Percentiles rank a stretch among this genome's conserved stretches.
These are phyloP conservation scores for Starmera pachycereana DNA, from an alignment of 805 yeast genomes.

Conservation along the genomic window DNA sequence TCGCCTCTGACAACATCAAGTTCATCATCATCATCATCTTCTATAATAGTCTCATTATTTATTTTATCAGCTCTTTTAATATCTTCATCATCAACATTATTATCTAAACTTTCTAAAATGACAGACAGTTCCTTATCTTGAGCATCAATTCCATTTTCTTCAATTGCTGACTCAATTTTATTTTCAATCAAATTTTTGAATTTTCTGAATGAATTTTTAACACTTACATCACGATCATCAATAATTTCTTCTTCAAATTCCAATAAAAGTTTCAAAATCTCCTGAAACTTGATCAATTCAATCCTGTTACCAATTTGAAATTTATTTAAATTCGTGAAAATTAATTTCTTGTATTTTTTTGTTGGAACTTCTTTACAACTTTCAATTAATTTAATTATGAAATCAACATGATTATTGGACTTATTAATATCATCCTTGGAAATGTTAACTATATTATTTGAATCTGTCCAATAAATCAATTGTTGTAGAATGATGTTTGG, in stretches of 20 bases:
- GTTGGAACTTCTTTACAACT: constrained; percentile 36
- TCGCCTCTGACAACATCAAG: not conserved
- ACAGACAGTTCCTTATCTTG: constrained; percentile 17
- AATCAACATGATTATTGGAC: constrained; percentile 45
- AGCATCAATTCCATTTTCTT: constrained; percentile 9
- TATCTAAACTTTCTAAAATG: constrained; percentile 15
- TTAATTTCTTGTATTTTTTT: constrained; percentile 42
- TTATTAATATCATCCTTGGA: constrained; percentile 28
- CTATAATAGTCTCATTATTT: constrained; percentile 10
- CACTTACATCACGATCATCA: constrained; percentile 19
- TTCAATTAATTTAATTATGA: constrained; percentile 43
- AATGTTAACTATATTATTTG: constrained; percentile 47
- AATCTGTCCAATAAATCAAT: constrained; percentile 79
- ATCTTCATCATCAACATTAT: constrained; percentile 8
- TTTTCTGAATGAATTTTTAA: constrained; percentile 25
- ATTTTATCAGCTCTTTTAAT: constrained; percentile 11
- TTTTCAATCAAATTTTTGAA: constrained; percentile 16
- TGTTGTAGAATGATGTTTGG: constrained; percentile 58
- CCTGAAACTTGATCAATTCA: constrained; percentile 15
- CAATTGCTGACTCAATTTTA: constrained; percentile 10
- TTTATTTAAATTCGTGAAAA: constrained; percentile 40
- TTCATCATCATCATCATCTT: not conserved
- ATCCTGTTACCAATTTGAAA: constrained; percentile 30
- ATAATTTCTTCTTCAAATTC: constrained; percentile 22
- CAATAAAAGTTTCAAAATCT: constrained; percentile 17